These are phyloP conservation scores for Talaromyces pinophilus DNA, from an alignment of 2,329 filamentous ascomycete genomes.

Conservation along the genomic window DNA sequence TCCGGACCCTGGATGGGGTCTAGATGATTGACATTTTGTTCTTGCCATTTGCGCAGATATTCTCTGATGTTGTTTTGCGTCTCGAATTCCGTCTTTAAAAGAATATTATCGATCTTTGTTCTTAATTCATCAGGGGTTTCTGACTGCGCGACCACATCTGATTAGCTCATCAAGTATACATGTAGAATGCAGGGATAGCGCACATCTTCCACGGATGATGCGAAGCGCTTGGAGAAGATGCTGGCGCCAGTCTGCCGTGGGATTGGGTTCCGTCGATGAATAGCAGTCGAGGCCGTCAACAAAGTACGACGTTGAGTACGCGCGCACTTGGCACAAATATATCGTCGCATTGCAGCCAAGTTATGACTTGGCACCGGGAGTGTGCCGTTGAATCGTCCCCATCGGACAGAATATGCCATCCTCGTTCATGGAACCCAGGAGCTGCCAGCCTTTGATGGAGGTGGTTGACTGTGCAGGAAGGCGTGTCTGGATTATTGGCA, in stretches of 20 bases:
- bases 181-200: neutral
- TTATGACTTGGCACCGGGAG: neutral
- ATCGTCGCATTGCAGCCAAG: constrained; percentile 14
- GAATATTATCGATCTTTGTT: constrained; percentile 32
- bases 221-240: neutral
- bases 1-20: constrained; percentile 35
- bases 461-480: neutral
- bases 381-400: neutral
- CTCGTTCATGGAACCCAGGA: neutral
- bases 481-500: neutral
- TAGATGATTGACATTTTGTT: constrained; percentile 31
- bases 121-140: constrained; percentile 12
- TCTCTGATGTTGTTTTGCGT: constrained; percentile 42
- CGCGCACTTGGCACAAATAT: constrained; percentile 24
- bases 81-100: constrained; percentile 38
- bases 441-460: neutral
- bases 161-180: neutral
- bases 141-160: neutral
- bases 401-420: constrained; percentile 15
- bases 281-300: constrained; percentile 9
- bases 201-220: constrained; percentile 3
- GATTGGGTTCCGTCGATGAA: constrained; percentile 11
- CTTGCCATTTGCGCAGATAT: constrained; percentile 47
- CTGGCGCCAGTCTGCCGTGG: neutral
- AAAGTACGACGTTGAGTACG: constrained; percentile 23